A percentile compares a stretch with the other conserved stretches of the same genome.
These are phyloP conservation scores for Coemansia sp. DNA, from an alignment of 192 early-diverging fungal genomes.

Conservation along the genomic window DNA sequence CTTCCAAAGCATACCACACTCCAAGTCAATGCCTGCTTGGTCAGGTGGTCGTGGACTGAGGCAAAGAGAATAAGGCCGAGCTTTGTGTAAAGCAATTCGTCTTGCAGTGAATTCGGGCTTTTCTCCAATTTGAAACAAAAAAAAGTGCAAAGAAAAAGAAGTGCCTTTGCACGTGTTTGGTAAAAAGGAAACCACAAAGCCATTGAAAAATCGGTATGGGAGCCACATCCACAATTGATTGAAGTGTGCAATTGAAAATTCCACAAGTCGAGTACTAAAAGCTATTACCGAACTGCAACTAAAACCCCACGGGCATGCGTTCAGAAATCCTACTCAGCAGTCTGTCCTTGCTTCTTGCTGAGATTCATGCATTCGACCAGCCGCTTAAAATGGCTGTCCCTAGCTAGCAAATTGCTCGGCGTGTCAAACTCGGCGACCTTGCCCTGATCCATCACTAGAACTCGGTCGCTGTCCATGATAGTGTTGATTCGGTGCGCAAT, in stretches of 20 bases:
- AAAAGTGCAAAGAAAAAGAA: not conserved
- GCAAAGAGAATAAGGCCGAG: slow-evolving; percentile 3
- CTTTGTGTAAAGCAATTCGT: slow-evolving; percentile 7
- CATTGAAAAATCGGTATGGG: too few relatives aligned
- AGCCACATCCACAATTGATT: too few relatives aligned
- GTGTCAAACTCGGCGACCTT: slow-evolving; percentile 35
- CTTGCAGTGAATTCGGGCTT: not conserved
- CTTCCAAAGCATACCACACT: not conserved
- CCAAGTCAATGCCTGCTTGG: slow-evolving; percentile 1
- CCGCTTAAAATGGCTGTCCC: slow-evolving; percentile 9
- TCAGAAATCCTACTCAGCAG: not conserved
- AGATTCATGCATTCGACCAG: slow-evolving; percentile 23
- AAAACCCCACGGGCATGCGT: too few relatives aligned
- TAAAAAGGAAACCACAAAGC: too few relatives aligned
- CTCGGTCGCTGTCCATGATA: slow-evolving; percentile 62
- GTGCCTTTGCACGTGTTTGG: not conserved
- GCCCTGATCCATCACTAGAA: slow-evolving; percentile 60
- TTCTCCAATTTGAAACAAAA: not conserved
- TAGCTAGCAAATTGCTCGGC: slow-evolving; percentile 10
- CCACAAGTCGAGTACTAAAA: too few relatives aligned
- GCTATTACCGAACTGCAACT: too few relatives aligned
- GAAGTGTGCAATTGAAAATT: too few relatives aligned
- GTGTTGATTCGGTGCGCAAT: slow-evolving; percentile 76
- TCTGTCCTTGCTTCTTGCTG: not conserved
- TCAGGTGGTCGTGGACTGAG: not conserved